Evolutionary conservation across 495 filamentous ascomycete species (phyloP).

Genomic region (Aspergillus bertholletiae): DNA sequence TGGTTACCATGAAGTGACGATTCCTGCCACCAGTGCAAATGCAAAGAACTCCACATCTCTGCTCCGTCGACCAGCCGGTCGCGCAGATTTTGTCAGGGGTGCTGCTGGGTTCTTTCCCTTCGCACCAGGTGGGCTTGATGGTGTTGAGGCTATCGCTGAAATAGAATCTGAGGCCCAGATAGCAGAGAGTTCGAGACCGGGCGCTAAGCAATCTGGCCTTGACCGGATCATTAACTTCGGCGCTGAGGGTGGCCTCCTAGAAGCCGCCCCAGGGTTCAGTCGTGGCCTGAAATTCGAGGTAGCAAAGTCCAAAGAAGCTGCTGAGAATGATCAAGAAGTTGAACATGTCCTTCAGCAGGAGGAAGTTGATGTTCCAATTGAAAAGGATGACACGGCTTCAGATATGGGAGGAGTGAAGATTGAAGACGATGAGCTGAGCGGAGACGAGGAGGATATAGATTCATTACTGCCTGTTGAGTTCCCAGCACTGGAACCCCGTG

Average conservation of each 20-base stretch:
- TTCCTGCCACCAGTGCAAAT: conserved; percentile 84
- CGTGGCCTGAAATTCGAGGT: conserved; percentile 74
- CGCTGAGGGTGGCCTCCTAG: conserved; percentile 72
- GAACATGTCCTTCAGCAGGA: conserved; percentile 71
- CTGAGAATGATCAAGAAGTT: conserved; percentile 63
- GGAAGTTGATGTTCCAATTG: conserved; percentile 39
- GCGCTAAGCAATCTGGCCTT: conserved; percentile 44
- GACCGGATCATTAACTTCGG: conserved; percentile 81
- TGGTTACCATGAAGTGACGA: conserved; percentile 90
- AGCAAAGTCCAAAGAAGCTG: conserved; percentile 52
- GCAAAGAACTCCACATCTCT: conserved; percentile 97
- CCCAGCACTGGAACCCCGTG: conserved; percentile 83
- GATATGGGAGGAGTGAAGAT: conserved; percentile 40
- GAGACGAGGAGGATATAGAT: conserved; percentile 81
- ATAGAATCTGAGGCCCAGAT: conserved; percentile 61
- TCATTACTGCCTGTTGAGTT: conserved; percentile 89
- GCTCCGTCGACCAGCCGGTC: conserved; percentile 77
- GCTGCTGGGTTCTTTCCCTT: conserved; percentile 96
- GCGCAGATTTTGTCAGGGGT: conserved; percentile 92
- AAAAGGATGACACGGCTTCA: conserved; percentile 25
- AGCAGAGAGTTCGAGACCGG: conserved; percentile 42
- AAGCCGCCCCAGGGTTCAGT: conserved; percentile 76
- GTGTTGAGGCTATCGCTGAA: conserved; percentile 75
- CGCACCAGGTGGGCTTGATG: conserved; percentile 85
- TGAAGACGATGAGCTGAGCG: conserved; percentile 49